Base-by-base conservation (phyloP, 768 basidiomycete species). In the Tricholomella constricta region DNA sequence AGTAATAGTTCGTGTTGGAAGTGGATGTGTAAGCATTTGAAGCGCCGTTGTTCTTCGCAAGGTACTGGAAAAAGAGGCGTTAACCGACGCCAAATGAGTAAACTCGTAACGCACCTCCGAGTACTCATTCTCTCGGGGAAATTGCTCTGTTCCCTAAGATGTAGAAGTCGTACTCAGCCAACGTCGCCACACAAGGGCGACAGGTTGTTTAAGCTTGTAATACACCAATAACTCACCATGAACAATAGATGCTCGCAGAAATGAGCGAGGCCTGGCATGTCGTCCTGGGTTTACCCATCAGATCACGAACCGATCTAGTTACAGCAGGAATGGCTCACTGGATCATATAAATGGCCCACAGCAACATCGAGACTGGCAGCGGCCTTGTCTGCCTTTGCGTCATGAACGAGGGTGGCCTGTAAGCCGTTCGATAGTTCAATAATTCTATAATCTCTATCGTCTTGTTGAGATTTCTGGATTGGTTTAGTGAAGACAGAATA, bases 171-270 rank as follows among this genome's bases (percentile, higher is more conserved):
- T 1, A 17, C 22, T 48, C 35, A 45, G 54, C 10, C 22, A 22
- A 15, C 1, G 23, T 12, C n/a, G 22, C 26, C 4, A 29, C 19
- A 52, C 22, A 11, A 42, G 37, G 3, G 10, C 14, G 17, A 36
- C 10, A 26, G 10, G 27, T 23, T 29, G 6, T 14, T 11, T 32
- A 32, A 11, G 10, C 6, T 11, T 11, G 29, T 11, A 31, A 11
- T 11, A 32, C 26, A 51, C 37, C 22, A 20, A 48, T 48, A 26
- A 68, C 85, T 56, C 61, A 94, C 95, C 86, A 99, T 92, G 72
- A 99, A 99, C 56, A 97, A 71, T 44, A 99, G 67, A 69, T 99
- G 96, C 68, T 99, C 96, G 72, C 94, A 95, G 65, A 95, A 95
- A 69, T 96, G 93, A 43, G 94, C 94, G 38, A 95, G 78, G 10